Percentiles rank a stretch among this genome's conserved stretches.
Evolutionary conservation across 768 basidiomycete species (phyloP).

Genomic region (Termitomyces sp.): DNA sequence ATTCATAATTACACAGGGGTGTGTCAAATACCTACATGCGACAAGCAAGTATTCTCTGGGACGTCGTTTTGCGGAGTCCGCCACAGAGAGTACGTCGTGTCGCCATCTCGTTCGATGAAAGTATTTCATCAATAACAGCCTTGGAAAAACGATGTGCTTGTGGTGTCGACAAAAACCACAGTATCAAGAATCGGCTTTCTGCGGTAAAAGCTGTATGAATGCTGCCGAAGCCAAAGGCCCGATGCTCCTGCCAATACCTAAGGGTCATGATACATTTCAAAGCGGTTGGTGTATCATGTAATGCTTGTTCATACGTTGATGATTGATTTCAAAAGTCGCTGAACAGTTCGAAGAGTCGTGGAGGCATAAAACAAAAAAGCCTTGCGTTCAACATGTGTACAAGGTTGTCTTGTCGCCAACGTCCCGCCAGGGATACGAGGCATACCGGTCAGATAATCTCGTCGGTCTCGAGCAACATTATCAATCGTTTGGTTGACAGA

Average conservation of each 20-base stretch:
- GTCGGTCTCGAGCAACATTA: not conserved
- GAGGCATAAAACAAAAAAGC: slow-evolving; percentile 52
- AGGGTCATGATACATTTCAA: slow-evolving; percentile 54
- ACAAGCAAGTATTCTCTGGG: slow-evolving; percentile 35
- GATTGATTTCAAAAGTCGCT: slow-evolving; percentile 30
- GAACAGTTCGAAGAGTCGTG: slow-evolving; percentile 67
- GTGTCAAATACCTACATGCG: slow-evolving; percentile 50
- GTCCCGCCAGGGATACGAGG: slow-evolving; percentile 48
- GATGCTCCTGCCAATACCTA: slow-evolving; percentile 51
- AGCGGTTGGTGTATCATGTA: slow-evolving; percentile 38
- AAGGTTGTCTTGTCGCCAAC: slow-evolving; percentile 50
- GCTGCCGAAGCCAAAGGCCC: slow-evolving; percentile 51
- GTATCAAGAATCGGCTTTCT: slow-evolving; percentile 55
- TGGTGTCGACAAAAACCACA: slow-evolving; percentile 54
- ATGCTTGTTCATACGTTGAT: not conserved
- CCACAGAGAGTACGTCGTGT: slow-evolving; percentile 37
- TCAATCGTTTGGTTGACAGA: not conserved
- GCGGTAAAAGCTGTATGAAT: slow-evolving; percentile 46
- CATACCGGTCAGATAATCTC: slow-evolving; percentile 43
- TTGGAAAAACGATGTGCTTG: slow-evolving; percentile 49
- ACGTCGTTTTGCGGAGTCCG: slow-evolving; percentile 34
- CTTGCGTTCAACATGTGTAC: slow-evolving; percentile 54
- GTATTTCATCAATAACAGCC: slow-evolving; percentile 18
- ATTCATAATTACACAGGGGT: slow-evolving; percentile 21
- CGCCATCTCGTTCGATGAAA: not conserved